phyloP scores from a whole-genome alignment of 495 filamentous ascomycete genomes.

The Aspergillus wentii region DNA sequence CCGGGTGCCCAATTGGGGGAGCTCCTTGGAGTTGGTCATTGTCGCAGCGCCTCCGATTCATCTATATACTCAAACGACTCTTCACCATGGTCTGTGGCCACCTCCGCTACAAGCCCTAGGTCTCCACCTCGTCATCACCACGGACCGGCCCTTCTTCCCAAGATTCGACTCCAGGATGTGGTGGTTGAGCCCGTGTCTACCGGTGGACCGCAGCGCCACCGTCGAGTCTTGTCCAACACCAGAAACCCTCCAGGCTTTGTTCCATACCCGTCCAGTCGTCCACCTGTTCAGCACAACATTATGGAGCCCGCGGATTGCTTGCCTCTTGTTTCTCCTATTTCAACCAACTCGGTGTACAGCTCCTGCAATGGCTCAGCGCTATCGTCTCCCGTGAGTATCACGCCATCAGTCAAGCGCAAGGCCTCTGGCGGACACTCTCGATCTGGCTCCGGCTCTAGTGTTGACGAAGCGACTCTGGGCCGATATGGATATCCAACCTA shows the following conservation, averaged over 20 bases:
- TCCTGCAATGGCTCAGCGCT: constrained; percentile 31
- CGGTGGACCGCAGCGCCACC: constrained; percentile 41
- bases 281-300: constrained; percentile 49
- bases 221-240: constrained; percentile 53
- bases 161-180: constrained; percentile 83
- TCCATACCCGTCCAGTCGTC: constrained; percentile 34
- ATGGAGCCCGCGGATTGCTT: constrained; percentile 61
- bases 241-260: constrained; percentile 45
- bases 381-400: constrained; percentile 63
- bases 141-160: constrained; percentile 79
- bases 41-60: constrained; percentile 41
- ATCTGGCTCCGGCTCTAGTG: constrained; percentile 62
- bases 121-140: constrained; percentile 71
- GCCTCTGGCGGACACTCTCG: constrained; percentile 41
- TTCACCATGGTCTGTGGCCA: constrained; percentile 73
- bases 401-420: constrained; percentile 44
- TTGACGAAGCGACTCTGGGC: constrained; percentile 61
- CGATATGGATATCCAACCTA: constrained; percentile 79
- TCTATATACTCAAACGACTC: constrained; percentile 61
- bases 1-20: constrained; percentile 30
- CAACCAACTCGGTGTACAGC: constrained; percentile 37
- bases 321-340: constrained; percentile 48
- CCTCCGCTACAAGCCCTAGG: constrained; percentile 66
- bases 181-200: constrained; percentile 52
- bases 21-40: constrained; percentile 29